Conservation (phyloP, 495 filamentous ascomycete species). For the Acidomyces sp. region DNA sequence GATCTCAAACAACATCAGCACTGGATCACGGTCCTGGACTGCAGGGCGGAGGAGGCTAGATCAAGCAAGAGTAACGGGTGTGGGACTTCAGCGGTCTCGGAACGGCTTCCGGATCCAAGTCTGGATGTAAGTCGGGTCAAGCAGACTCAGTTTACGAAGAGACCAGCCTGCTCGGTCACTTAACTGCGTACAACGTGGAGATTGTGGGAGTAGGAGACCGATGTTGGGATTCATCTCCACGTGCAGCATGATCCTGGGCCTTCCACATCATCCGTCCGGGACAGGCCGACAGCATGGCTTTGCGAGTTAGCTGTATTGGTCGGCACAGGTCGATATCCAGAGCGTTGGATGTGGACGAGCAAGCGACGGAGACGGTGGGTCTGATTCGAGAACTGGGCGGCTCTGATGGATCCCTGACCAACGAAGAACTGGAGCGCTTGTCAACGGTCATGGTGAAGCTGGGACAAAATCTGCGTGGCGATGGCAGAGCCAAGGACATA, state of each 20-base stretch:
- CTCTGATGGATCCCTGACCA: background rate
- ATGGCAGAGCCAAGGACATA: slow-evolving; percentile 44
- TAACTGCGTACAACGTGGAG: too few relatives aligned
- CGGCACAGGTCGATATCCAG: slow-evolving; percentile 12
- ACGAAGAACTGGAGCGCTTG: background rate
- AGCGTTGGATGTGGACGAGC: slow-evolving; percentile 4
- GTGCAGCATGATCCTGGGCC: background rate
- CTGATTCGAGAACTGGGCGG: slow-evolving; percentile 1
- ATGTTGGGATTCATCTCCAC: background rate
- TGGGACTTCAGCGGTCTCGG: too few relatives aligned
- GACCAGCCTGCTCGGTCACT: too few relatives aligned
- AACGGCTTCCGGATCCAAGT: too few relatives aligned
- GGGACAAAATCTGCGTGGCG: background rate
- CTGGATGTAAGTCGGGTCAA: too few relatives aligned
- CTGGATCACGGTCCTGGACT: too few relatives aligned
- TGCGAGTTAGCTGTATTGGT: background rate
- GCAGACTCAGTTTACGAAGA: too few relatives aligned
- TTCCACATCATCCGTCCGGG: background rate
- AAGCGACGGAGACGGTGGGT: background rate
- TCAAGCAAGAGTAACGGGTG: too few relatives aligned
- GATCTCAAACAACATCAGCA: too few relatives aligned
- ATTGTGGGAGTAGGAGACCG: too few relatives aligned
- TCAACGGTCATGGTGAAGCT: background rate
- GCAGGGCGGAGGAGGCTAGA: too few relatives aligned
- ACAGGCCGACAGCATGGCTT: slow-evolving; percentile 1